Evolutionary conservation across 2,329 filamentous ascomycete species (phyloP).

Genomic region (Ophiostoma ulmi): DNA sequence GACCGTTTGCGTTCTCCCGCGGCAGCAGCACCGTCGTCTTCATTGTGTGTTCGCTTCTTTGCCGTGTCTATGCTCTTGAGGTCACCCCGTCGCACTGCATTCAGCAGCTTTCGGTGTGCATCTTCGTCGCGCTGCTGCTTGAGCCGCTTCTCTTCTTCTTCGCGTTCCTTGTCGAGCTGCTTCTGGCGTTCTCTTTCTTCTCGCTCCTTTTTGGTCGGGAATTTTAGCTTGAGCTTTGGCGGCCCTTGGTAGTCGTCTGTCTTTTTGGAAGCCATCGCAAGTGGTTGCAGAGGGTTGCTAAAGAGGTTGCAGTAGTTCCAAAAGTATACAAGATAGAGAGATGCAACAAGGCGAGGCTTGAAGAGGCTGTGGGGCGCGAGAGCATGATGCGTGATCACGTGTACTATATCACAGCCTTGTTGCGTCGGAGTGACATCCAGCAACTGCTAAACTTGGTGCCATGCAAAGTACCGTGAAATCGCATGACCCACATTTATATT

Average conservation of each 20-base stretch:
- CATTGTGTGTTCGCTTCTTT: slow-evolving; percentile 27
- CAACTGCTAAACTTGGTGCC: not conserved
- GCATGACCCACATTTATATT: slow-evolving; percentile 1
- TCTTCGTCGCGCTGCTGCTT: slow-evolving; percentile 27
- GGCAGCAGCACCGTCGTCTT: not conserved
- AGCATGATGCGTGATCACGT: slow-evolving; percentile 14
- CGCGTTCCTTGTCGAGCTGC: slow-evolving; percentile 57
- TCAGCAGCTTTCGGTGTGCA: slow-evolving; percentile 29
- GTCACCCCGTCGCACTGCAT: slow-evolving; percentile 26
- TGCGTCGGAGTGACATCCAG: not conserved
- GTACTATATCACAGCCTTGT: not conserved
- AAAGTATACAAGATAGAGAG: not conserved
- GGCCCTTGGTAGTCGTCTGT: slow-evolving; percentile 17
- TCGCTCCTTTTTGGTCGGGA: slow-evolving; percentile 52
- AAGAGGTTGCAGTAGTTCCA: not conserved
- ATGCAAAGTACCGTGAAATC: not conserved
- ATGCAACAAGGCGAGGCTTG: not conserved
- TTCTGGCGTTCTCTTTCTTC: slow-evolving; percentile 77
- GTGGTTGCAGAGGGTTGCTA: not conserved
- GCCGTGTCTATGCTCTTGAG: slow-evolving; percentile 29
- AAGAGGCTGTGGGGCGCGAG: not conserved
- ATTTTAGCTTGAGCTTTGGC: slow-evolving; percentile 19
- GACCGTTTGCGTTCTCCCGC: slow-evolving; percentile 32
- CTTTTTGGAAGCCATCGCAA: not conserved
- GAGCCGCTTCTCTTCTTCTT: slow-evolving; percentile 40